phyloP scores from a whole-genome alignment of 1,139 yeast genomes.

The Yamadazyma dushanensis region DNA sequence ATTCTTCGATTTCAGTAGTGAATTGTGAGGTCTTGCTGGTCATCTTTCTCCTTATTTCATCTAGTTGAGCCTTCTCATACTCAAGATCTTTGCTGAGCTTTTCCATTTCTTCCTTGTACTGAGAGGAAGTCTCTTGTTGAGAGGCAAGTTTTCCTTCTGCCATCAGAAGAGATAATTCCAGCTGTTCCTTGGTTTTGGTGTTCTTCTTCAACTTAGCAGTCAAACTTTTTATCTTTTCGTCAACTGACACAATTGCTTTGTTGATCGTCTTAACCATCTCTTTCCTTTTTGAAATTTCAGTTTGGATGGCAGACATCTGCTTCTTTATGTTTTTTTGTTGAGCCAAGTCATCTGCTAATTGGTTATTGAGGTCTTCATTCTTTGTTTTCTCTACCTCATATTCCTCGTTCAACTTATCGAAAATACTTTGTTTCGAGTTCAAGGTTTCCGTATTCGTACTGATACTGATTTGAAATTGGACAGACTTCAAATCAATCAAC shows the following conservation, averaged over 20 bases:
- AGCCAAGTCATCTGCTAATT: conserved; percentile 28
- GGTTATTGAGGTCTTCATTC: conserved; percentile 41
- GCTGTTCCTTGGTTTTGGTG: conserved; percentile 46
- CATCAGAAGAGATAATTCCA: conserved; percentile 37
- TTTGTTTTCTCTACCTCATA: conserved; percentile 50
- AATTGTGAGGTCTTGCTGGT: conserved; percentile 72
- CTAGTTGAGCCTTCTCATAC: conserved; percentile 56
- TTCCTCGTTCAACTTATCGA: conserved; percentile 39
- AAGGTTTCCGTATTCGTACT: conserved; percentile 41
- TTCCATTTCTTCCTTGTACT: conserved; percentile 41
- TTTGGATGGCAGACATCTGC: conserved; percentile 28
- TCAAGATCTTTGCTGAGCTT: conserved; percentile 48
- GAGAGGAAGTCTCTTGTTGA: conserved; percentile 43
- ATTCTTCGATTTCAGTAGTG: conserved; percentile 59
- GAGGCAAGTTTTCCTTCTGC: conserved; percentile 49
- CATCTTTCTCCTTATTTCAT: conserved; percentile 62
- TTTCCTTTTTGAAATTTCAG: conserved; percentile 34
- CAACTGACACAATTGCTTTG: conserved; percentile 61
- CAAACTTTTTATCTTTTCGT: conserved; percentile 72
- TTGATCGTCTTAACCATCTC: conserved; percentile 43
- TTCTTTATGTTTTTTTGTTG: conserved; percentile 36
- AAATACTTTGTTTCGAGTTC: conserved; percentile 33
- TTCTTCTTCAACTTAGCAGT: conserved; percentile 61
- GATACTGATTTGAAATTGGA: conserved; percentile 57
- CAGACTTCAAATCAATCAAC: conserved; percentile 53